Evolutionary conservation across 1,284 basidiomycete species (phyloP).

Genomic region (Ganoderma lingzhi): DNA sequence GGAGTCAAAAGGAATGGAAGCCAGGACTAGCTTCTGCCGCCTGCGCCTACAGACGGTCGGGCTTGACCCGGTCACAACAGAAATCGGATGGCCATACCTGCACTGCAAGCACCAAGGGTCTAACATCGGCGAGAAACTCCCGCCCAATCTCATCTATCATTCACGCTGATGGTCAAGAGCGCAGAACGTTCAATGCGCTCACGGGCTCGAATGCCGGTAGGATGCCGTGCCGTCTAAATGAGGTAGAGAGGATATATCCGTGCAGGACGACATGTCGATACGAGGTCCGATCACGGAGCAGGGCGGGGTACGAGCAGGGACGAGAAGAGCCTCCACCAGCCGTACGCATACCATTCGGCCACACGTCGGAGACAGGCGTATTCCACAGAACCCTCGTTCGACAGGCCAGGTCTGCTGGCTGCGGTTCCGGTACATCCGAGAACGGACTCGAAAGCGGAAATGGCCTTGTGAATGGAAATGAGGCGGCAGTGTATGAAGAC

Average conservation of each 20-base stretch:
- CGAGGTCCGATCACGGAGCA: background rate
- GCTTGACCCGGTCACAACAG: background rate
- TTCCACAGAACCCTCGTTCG: background rate
- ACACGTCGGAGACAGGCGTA: background rate
- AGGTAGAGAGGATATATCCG: background rate
- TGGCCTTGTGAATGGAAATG: background rate
- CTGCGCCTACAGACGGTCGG: background rate
- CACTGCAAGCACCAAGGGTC: background rate
- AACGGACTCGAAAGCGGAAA: background rate
- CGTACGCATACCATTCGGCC: background rate
- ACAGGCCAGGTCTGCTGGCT: background rate
- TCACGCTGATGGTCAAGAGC: background rate
- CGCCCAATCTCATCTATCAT: background rate
- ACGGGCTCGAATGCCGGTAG: background rate
- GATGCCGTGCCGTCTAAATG: background rate
- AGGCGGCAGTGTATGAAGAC: background rate
- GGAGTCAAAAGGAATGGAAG: background rate
- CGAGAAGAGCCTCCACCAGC: background rate
- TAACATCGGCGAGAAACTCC: background rate
- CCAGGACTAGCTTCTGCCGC: background rate
- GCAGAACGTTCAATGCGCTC: background rate
- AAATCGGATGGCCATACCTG: background rate
- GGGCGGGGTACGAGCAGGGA: background rate
- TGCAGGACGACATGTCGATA: background rate
- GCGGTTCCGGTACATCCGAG: background rate